Evolutionary conservation across 148 eudicot species (phyloP).

Genomic region (Nepenthes mirabilis): DNA sequence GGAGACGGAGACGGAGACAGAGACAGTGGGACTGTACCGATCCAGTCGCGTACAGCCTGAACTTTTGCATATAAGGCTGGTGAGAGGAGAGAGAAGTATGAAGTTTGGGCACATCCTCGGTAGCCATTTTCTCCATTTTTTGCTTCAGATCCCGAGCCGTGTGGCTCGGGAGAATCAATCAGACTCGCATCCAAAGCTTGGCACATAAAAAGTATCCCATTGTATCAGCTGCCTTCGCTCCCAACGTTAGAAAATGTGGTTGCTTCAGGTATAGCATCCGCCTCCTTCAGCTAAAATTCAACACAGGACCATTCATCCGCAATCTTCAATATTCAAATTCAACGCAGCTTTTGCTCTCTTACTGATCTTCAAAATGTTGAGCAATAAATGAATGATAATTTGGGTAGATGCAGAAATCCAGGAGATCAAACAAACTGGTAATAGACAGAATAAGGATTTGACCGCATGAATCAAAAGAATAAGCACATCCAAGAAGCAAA

Average conservation of each 20-base stretch:
- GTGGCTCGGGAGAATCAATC: constrained; percentile 61
- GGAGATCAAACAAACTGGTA: too few relatives aligned
- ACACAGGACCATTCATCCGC: too few relatives aligned
- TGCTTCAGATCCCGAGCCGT: constrained; percentile 53
- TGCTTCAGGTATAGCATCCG: constrained; percentile 54
- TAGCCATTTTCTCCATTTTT: constrained; percentile 16
- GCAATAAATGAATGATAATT: too few relatives aligned
- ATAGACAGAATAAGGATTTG: too few relatives aligned
- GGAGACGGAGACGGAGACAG: neutral
- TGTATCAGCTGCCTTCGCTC: constrained; percentile 11
- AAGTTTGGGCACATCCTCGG: constrained; percentile 15
- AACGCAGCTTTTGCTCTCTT: too few relatives aligned
- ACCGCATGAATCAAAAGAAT: too few relatives aligned
- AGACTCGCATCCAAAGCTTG: constrained; percentile 36
- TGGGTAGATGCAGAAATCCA: too few relatives aligned
- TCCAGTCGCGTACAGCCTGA: constrained; percentile 72
- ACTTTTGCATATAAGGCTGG: constrained; percentile 57
- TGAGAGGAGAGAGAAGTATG: constrained; percentile 22
- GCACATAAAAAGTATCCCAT: constrained; percentile 6
- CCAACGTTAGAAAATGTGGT: constrained; percentile 17
- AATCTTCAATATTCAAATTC: too few relatives aligned
- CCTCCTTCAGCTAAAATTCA: neutral
- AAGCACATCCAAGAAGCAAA: too few relatives aligned
- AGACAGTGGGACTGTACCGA: constrained; percentile 35
- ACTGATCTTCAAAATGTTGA: too few relatives aligned